A percentile compares a stretch with the other conserved stretches of the same genome.
phyloP scores from a whole-genome alignment of 345 rosid species.

The Gossypium longicalyx region DNA sequence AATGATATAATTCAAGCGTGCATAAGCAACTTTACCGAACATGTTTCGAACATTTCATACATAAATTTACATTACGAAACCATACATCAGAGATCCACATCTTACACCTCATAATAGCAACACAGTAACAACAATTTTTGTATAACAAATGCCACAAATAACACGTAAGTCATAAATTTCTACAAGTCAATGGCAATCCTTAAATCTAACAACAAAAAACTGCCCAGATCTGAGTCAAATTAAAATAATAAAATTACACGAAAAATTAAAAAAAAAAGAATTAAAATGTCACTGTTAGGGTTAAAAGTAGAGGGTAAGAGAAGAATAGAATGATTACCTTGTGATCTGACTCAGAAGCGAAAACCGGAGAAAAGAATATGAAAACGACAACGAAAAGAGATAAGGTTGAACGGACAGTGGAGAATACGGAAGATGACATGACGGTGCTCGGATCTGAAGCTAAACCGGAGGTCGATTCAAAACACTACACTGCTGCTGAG shows the following conservation, averaged over 20 bases:
- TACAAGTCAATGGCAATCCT: neutral
- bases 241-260: neutral
- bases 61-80: neutral
- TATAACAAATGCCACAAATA: neutral
- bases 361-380: slow-evolving; percentile 34
- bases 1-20: neutral
- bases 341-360: slow-evolving; percentile 89
- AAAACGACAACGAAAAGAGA: slow-evolving; percentile 22
- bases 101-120: neutral
- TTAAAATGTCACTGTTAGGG: slow-evolving; percentile 18
- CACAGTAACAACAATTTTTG: neutral
- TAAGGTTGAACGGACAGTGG: slow-evolving; percentile 30
- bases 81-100: neutral
- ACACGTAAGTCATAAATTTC: neutral
- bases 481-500: neutral
- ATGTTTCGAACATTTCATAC: neutral
- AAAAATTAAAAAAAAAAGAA: slow-evolving; percentile 18
- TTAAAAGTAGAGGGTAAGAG: neutral
- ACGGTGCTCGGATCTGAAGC: slow-evolving; percentile 47
- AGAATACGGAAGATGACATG: slow-evolving; percentile 41
- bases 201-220: neutral
- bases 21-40: neutral
- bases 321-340: slow-evolving; percentile 41
- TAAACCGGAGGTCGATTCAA: slow-evolving; percentile 11
- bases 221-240: slow-evolving; percentile 30